A percentile compares a stretch with the other conserved stretches of the same genome.
Evolutionary conservation across 2,329 filamentous ascomycete genomes (phyloP).

Genomic region (Fusarium marasasianum): DNA sequence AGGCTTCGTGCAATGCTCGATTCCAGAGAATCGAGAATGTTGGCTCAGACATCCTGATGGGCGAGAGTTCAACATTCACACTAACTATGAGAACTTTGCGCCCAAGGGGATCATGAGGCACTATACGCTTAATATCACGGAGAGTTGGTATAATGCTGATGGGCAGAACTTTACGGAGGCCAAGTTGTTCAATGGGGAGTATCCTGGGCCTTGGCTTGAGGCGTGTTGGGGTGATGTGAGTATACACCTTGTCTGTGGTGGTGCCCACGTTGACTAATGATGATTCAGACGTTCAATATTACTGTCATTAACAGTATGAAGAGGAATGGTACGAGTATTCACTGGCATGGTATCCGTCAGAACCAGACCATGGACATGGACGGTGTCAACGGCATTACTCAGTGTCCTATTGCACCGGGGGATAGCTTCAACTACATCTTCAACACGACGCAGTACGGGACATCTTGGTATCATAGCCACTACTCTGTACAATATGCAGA

Average conservation of each 20-base stretch:
- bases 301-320: constrained; percentile 28
- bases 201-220: constrained; percentile 44
- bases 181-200: constrained; percentile 40
- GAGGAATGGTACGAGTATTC: constrained; percentile 35
- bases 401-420: constrained; percentile 34
- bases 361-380: constrained; percentile 35
- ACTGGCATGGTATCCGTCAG: constrained; percentile 38
- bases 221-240: constrained; percentile 44
- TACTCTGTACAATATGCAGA: constrained; percentile 39
- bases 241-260: accelerated
- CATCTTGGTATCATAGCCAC: constrained; percentile 39
- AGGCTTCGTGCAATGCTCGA: constrained; percentile 39
- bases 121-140: constrained; percentile 34
- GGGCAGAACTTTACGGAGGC: constrained; percentile 32
- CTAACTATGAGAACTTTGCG: constrained; percentile 39
- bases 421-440: constrained; percentile 32
- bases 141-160: constrained; percentile 34
- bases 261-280: background rate
- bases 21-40: constrained; percentile 37
- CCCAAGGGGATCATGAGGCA: constrained; percentile 32
- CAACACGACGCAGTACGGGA: constrained; percentile 35
- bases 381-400: constrained; percentile 36
- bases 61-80: constrained; percentile 39
- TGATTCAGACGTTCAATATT: constrained; percentile 5
- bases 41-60: constrained; percentile 40